phyloP scores from a whole-genome alignment of 2,329 filamentous ascomycete genomes.

The Colletotrichum sp. region DNA sequence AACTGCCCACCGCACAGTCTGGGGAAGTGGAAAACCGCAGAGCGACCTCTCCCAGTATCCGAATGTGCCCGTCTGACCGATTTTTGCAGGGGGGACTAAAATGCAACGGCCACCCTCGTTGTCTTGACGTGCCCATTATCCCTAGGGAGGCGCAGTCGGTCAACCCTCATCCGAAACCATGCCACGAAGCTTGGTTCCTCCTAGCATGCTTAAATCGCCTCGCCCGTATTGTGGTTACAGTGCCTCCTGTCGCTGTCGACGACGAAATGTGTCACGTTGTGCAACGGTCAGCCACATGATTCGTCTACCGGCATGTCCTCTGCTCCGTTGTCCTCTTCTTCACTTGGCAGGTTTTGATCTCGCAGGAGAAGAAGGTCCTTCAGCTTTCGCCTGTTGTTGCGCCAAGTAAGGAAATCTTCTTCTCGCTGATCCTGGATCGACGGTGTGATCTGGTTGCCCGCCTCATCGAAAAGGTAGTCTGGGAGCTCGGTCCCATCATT shows the following conservation, averaged over 20 bases:
- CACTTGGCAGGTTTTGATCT: slow-evolving; percentile 49
- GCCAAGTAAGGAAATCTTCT: slow-evolving; percentile 53
- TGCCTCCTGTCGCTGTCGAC: background rate
- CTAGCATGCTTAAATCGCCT: background rate
- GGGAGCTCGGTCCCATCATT: slow-evolving; percentile 38
- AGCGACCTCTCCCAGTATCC: background rate
- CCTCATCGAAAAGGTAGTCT: slow-evolving; percentile 54
- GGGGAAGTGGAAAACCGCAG: slow-evolving; percentile 12
- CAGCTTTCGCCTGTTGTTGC: slow-evolving; percentile 48
- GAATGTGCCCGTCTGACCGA: background rate
- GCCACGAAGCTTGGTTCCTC: slow-evolving; percentile 6
- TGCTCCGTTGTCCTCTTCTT: slow-evolving; percentile 41
- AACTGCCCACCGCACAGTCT: background rate
- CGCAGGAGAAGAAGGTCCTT: slow-evolving; percentile 46
- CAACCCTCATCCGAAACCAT: slow-evolving; percentile 14
- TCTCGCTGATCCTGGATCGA: slow-evolving; percentile 55
- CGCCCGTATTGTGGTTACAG: background rate
- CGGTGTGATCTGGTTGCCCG: slow-evolving; percentile 63
- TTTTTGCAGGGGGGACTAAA: background rate
- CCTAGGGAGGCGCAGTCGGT: slow-evolving; percentile 11
- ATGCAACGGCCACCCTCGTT: background rate
- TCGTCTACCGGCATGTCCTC: slow-evolving; percentile 7
- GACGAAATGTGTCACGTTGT: background rate
- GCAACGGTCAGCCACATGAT: background rate
- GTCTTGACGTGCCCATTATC: background rate